Conservation (phyloP, 208 protist species). For the Crithidia sp. region DNA sequence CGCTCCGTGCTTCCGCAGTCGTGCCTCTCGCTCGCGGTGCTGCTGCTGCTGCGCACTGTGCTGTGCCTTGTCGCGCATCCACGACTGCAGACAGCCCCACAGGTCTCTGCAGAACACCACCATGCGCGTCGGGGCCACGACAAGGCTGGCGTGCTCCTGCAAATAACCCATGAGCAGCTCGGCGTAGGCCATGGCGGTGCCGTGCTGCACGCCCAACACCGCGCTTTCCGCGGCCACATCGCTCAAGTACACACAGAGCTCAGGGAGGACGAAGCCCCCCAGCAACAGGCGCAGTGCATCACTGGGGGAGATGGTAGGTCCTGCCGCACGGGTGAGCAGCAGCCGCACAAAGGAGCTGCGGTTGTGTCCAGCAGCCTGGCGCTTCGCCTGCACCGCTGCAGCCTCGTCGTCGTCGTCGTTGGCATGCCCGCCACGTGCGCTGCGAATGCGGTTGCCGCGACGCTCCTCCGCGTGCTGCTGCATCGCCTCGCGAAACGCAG, state of each 20-base stretch:
- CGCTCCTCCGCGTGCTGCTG: constrained; percentile 16
- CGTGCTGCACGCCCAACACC: constrained; percentile 54
- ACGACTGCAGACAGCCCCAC: constrained; percentile 28
- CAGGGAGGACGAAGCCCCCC: constrained; percentile 69
- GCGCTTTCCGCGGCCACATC: constrained; percentile 65
- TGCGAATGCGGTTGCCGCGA: not conserved
- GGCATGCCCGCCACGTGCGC: not conserved
- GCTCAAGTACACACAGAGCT: constrained; percentile 74
- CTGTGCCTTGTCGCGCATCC: constrained; percentile 14
- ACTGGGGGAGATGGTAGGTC: constrained; percentile 31
- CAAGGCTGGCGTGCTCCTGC: constrained; percentile 54
- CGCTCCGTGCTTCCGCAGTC: not conserved
- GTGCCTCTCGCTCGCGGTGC: not conserved
- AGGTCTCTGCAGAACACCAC: constrained; percentile 50
- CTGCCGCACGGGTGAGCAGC: constrained; percentile 56
- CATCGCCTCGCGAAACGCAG: constrained; percentile 36
- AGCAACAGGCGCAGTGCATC: constrained; percentile 53
- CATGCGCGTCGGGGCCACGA: constrained; percentile 55
- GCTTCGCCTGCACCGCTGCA: not conserved
- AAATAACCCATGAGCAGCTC: constrained; percentile 70
- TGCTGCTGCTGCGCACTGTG: constrained; percentile 5
- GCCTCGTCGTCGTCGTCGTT: not conserved
- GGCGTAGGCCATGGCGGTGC: constrained; percentile 69
- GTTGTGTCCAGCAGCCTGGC: constrained; percentile 13
- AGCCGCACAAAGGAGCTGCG: constrained; percentile 67